phyloP scores from a whole-genome alignment of 805 yeast genomes.

The Pichia deserticola region DNA sequence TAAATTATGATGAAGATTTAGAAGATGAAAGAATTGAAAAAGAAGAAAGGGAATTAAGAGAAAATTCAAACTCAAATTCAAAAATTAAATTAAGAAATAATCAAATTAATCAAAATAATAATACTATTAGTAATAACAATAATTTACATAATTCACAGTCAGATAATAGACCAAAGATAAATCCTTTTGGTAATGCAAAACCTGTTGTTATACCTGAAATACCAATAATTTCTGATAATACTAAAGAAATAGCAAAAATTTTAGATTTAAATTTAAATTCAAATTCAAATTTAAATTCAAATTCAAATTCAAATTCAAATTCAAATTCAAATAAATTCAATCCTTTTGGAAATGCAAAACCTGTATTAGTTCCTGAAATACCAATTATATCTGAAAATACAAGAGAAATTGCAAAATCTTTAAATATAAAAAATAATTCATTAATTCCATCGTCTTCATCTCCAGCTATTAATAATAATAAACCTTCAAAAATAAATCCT shows the following conservation, averaged over 20 bases:
- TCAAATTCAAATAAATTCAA: constrained; percentile 24
- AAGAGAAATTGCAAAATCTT: constrained; percentile 4
- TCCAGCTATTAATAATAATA: not conserved
- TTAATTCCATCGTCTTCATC: too few species aligned
- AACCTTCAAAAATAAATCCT: constrained; percentile 38
- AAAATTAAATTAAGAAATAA: not conserved
- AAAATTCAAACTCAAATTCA: not conserved
- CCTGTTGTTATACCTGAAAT: constrained; percentile 39
- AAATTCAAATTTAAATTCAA: too few species aligned
- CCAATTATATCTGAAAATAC: constrained; percentile 14
- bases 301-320: not conserved
- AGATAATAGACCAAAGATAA: constrained; percentile 29
- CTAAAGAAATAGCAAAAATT: constrained; percentile 7
- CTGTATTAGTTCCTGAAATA: constrained; percentile 35
- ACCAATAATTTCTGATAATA: constrained; percentile 13
- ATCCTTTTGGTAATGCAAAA: constrained; percentile 73
- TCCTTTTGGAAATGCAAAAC: constrained; percentile 83
- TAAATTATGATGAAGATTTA: constrained; percentile 22
- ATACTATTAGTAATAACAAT: too few species aligned
- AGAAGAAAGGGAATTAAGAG: not conserved
- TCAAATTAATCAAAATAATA: not conserved
- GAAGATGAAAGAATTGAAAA: constrained; percentile 17
- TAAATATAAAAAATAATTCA: not conserved
- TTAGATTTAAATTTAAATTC: not conserved
- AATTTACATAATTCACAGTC: too few species aligned